Conservation (phyloP, 805 yeast species). For the Pichia heedii region DNA sequence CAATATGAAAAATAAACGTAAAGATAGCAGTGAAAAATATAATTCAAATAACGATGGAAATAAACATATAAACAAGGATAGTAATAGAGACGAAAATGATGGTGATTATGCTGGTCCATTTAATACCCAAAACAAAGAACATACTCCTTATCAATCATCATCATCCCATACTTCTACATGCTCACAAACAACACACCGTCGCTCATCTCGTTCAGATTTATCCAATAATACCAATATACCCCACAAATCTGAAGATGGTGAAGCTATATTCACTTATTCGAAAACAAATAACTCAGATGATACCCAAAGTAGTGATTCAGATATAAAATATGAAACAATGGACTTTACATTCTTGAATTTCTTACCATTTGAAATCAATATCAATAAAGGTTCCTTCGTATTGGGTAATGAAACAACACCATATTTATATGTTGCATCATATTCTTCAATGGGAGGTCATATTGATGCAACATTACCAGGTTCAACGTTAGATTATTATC, state of each 20-base stretch:
- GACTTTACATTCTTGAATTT: constrained; percentile 21
- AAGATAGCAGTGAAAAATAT: not conserved
- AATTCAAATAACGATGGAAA: not conserved
- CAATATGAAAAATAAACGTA: not conserved
- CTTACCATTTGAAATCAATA: constrained; percentile 55
- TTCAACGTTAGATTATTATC: constrained; percentile 45
- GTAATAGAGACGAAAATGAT: too few relatives aligned
- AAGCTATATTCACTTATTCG: not conserved
- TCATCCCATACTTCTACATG: not conserved
- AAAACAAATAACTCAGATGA: not conserved
- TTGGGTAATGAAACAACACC: constrained; percentile 77
- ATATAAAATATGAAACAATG: constrained; percentile 1
- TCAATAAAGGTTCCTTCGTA: constrained; percentile 63
- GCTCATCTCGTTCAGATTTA: not conserved
- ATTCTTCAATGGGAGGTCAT: constrained; percentile 42
- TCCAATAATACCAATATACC: not conserved
- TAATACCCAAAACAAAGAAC: too few relatives aligned
- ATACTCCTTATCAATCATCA: not conserved
- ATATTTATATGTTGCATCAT: constrained; percentile 57
- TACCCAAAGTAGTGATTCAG: not conserved
- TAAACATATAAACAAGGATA: too few relatives aligned
- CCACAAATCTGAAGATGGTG: not conserved
- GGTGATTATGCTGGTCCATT: not conserved
- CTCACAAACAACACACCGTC: not conserved
- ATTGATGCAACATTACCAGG: constrained; percentile 47